Evolutionary conservation across 768 basidiomycete species (phyloP), one percentile per base, ranked within the genome.

Genomic region (Lactifluus piperatus): DNA sequence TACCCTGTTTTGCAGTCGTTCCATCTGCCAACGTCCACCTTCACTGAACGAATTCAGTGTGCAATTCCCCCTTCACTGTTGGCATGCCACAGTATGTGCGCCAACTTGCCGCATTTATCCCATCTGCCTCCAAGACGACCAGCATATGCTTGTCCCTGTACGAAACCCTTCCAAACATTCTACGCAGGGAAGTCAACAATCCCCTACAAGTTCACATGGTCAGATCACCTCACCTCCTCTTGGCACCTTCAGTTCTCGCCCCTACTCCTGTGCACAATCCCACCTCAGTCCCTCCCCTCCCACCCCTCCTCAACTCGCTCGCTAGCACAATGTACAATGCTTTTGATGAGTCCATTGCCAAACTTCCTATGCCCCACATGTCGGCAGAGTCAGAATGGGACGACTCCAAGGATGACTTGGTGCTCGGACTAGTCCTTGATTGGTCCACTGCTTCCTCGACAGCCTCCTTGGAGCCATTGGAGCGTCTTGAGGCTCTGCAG

Each of bases 121-220:
- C n/a, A n/a, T n/a, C n/a, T n/a, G n/a, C n/a, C n/a, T n/a, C n/a
- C n/a, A n/a, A n/a, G n/a, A n/a, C n/a, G n/a, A n/a, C n/a, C n/a
- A n/a, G n/a, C n/a, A n/a, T n/a, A n/a, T n/a, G n/a, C n/a, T n/a
- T n/a, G n/a, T n/a, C n/a, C n/a, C n/a, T n/a, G n/a, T n/a, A n/a
- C n/a, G n/a, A n/a, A n/a, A n/a, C n/a, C 86, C 87, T 1, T 91
- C 90, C 22, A 88, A 87, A 63, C 88, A 88, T 6, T 77, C 80
- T 24, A 65, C 69, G 13, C 74, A 76, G 3, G 62, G 68, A 5
- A 69, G 67, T 56, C 58, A 63, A 1, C 63, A 57, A 4, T 68
- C 70, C 3, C 82, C 84, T 8, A 80, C 84, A 5, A 67, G 71
- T 26, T 69, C 62, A 32, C 62, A 68, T 48, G 47, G 60, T 48